Base-by-base conservation (phyloP, 2,329 filamentous ascomycete genomes). In the Bipolaris sorokiniana region DNA sequence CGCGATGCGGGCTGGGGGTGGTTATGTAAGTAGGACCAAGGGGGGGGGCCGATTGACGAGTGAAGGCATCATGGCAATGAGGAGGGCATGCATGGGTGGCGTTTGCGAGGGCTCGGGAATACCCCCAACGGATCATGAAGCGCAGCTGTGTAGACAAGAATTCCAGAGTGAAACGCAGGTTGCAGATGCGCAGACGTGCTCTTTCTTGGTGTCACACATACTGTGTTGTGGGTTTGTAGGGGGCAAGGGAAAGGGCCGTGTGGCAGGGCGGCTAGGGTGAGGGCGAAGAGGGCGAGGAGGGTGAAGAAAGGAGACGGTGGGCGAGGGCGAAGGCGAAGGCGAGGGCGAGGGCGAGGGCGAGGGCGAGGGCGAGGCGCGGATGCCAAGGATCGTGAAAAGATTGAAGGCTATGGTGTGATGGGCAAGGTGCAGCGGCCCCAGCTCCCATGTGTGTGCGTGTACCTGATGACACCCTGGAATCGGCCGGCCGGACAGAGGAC, bases 61-160 rank as follows among this genome's bases (percentile, higher is more conserved):
- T 28, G 26, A 28, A 10, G 26, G 9, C 7, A 10, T 28, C 26
- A 28, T 28, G 26, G 26, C 26, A 10, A 28, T 28, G 26, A 7
- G 6, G 23, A 26, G 23, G 23, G 26, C 26, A 64, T 58, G 66
- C 72, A 73, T 75, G 60, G 42, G 66, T 60, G 71, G 73, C 71
- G 72, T 76, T 74, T 71, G 64, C 64, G 58, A 61, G 62, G 66
- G 58, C 64, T 63, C 62, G 57, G 66, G 70, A 71, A 74, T 73
- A 74, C 71, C 70, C 69, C 72, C 70, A 45, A 63, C 67, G 54
- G 63, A 65, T 69, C 69, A 68, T 65, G 56, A 58, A 62, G 63
- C 65, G 55, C 59, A 59, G 59, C 9, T 28, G 26, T 28, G 26
- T 28, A 28, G 26, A 10, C 26, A 28, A 47, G 42, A 64, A 64